Conservation (phyloP, 2,329 filamentous ascomycete genomes). For the Fusarium brachygibbosum region DNA sequence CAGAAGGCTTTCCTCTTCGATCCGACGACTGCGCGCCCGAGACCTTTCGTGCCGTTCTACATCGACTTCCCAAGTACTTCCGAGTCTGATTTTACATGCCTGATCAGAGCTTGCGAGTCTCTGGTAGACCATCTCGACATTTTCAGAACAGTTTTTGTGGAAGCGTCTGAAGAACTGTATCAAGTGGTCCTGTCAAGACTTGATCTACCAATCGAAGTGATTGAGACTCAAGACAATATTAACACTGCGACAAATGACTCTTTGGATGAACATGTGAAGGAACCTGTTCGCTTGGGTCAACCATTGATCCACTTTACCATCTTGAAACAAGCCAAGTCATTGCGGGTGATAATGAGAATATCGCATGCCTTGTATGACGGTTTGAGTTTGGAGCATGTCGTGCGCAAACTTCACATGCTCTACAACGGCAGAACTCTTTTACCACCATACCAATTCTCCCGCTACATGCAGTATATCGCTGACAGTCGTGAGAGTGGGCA, state of each 20-base stretch:
- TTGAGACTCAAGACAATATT: constrained; percentile 6
- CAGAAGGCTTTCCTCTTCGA: constrained; percentile 17
- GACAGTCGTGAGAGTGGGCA: neutral
- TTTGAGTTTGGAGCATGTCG: constrained; percentile 37
- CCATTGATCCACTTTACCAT: constrained; percentile 9
- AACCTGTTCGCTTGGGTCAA: constrained; percentile 2
- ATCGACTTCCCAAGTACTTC: constrained; percentile 11
- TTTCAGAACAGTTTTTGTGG: constrained; percentile 24
- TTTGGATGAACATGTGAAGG: neutral
- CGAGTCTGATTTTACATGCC: neutral
- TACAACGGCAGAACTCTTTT: constrained; percentile 28
- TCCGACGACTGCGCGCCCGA: neutral
- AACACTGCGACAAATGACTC: constrained; percentile 8
- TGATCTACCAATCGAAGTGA: neutral
- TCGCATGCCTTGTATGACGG: constrained; percentile 47
- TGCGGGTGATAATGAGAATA: constrained; percentile 32
- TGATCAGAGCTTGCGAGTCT: neutral
- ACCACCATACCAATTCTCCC: constrained; percentile 30
- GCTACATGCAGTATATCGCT: constrained; percentile 33
- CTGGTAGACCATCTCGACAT: constrained; percentile 7
- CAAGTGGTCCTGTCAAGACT: constrained; percentile 17
- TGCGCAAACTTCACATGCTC: constrained; percentile 29
- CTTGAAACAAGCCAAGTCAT: constrained; percentile 11
- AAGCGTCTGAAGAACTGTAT: neutral
- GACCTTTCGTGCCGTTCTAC: constrained; percentile 1